phyloP scores from a whole-genome alignment of 2,329 filamentous ascomycete species.

The Shiraia sp. region DNA sequence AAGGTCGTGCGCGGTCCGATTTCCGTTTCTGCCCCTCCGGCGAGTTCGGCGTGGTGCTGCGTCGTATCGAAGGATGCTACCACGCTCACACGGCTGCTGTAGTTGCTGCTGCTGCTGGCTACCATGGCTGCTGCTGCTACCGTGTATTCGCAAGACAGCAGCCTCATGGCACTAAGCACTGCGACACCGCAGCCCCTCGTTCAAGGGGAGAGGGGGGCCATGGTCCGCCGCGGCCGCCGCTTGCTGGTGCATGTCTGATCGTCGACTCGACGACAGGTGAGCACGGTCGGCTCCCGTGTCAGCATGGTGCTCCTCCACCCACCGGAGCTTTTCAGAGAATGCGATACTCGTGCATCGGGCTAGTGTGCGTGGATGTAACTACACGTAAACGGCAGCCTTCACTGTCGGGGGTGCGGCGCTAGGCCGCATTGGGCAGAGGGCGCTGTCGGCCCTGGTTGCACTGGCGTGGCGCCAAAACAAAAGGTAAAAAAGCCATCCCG shows the following conservation, averaged over 20 bases:
- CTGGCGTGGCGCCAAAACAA: slow-evolving; percentile 31
- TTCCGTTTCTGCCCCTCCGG: slow-evolving; percentile 14
- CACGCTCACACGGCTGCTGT: too few species aligned
- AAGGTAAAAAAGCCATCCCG: slow-evolving; percentile 31
- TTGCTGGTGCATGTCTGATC: too few species aligned
- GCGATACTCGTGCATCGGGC: slow-evolving; percentile 9
- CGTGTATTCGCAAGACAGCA: too few species aligned
- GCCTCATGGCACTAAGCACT: too few species aligned
- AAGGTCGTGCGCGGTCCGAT: slow-evolving; percentile 24
- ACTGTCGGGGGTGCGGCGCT: neutral
- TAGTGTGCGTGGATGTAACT: slow-evolving; percentile 16
- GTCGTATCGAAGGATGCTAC: slow-evolving; percentile 2
- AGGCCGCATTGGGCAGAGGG: slow-evolving; percentile 8
- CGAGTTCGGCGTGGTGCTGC: slow-evolving; percentile 18
- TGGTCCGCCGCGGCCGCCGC: too few species aligned
- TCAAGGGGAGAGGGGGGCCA: too few species aligned
- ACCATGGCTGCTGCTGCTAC: too few species aligned
- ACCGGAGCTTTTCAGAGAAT: slow-evolving; percentile 6
- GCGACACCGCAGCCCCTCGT: too few species aligned
- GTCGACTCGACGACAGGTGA: too few species aligned
- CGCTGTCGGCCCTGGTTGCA: slow-evolving; percentile 11
- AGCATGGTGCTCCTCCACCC: too few species aligned
- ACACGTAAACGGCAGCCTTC: slow-evolving; percentile 13
- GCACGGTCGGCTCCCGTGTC: too few species aligned
- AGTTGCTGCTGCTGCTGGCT: too few species aligned